Conservation (phyloP, 345 rosid genomes). For the Iberis pinnata region DNA sequence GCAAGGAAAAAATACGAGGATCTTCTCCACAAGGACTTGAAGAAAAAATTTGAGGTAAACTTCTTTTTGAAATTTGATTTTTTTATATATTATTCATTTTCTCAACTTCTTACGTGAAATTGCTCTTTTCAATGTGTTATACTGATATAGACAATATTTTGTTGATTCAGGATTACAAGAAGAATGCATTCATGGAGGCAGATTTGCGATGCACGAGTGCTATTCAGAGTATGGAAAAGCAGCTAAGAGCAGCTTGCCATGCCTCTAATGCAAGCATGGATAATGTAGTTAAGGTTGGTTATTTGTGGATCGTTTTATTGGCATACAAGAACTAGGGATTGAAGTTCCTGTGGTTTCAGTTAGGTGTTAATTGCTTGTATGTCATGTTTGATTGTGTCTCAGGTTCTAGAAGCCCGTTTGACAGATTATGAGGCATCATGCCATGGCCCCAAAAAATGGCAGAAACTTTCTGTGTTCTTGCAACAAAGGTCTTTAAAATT, state of each 20-base stretch:
- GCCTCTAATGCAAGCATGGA: constrained; percentile 73
- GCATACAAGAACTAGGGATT: not conserved
- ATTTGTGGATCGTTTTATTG: not conserved
- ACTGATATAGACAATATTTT: constrained; percentile 2
- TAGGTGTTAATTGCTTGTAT: not conserved
- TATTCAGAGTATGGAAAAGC: constrained; percentile 85
- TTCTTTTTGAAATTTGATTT: not conserved
- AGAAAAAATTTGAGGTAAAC: constrained; percentile 76
- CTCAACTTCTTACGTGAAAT: not conserved
- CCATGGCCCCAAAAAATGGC: constrained; percentile 92
- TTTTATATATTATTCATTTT: not conserved
- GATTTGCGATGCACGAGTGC: constrained; percentile 63
- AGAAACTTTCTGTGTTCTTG: constrained; percentile 74
- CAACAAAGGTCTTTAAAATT: constrained; percentile 58
- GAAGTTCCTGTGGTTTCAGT: not conserved
- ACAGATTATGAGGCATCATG: constrained; percentile 68
- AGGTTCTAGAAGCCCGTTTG: constrained; percentile 77
- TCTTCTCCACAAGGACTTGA: constrained; percentile 74
- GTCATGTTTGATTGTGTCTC: constrained; percentile 22
- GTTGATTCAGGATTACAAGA: constrained; percentile 68
- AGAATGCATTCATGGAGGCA: constrained; percentile 81
- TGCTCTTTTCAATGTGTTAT: constrained; percentile 4
- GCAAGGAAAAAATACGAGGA: constrained; percentile 78
- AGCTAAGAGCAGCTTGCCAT: constrained; percentile 87
- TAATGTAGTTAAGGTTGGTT: constrained; percentile 62